Base-by-base conservation (phyloP, 2,329 filamentous ascomycete species). In the Microdochium bolleyi region DNA sequence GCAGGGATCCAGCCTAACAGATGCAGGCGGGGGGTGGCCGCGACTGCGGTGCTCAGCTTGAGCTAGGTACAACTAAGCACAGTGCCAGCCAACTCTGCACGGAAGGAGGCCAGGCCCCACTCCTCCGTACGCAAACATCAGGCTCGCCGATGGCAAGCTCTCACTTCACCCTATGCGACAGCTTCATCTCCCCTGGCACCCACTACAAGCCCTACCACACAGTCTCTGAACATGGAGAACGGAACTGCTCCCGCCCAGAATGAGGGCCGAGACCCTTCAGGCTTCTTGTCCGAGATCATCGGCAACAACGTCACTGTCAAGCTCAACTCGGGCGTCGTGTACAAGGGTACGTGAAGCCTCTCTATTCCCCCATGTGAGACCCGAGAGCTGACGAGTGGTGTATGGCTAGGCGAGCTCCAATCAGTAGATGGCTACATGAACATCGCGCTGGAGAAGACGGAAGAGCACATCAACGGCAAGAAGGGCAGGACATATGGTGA, bases 371-470 rank as follows among this genome's bases (percentile, higher is more conserved):
- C 27, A 30, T 30, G 5, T 11, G 27, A 11, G 5, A 30, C 27
- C 27, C 5, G 27, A 30, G 27, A 30, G 24, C 52, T 51, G 49
- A 50, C 55, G 65, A 49, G 65, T 49, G 25, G 41, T 53, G 5
- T 19, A 30, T 3, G 11, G 32, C 19, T 57, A 96, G 92, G 94
- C 61, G 91, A 96, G 68, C 80, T 97, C 37, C 92, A 97, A 69
- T 96, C 92, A 1, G 92, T 99, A 50, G 94, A 99, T 70, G 94
- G 94, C 51, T 99, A 97, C 74, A 99, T 99, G 94, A 99, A 99
- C 74, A 96, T 99, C 68, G 92, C 94, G 13, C 82, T 99, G 27
- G 94, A 99, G 71, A 94, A 96, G 73, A 95, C 91, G 21, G 86
- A 89, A 59, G 94, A 99, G 73, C 91, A 86, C 62, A 87, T 96